These are phyloP conservation scores for Phytophthora sansomeana DNA, from an alignment of 352 stramenopile genomes.

Conservation along the genomic window DNA sequence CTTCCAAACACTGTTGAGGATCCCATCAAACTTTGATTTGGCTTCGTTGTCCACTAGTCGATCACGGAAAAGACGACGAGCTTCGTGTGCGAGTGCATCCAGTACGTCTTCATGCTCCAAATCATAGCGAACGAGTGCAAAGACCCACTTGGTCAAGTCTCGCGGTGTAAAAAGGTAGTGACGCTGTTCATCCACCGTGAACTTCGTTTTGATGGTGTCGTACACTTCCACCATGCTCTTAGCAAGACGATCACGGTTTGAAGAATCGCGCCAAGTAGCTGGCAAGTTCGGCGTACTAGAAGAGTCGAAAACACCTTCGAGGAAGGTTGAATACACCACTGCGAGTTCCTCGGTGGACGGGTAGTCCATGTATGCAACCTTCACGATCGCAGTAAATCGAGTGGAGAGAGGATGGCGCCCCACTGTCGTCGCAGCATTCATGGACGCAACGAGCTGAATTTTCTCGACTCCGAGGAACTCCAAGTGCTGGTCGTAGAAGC, in stretches of 20 bases:
- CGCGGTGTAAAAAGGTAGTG: constrained; percentile 96
- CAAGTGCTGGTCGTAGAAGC: constrained; percentile 96
- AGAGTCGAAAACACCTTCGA: constrained; percentile 79
- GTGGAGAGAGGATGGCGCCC: constrained; percentile 92
- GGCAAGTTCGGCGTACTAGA: constrained; percentile 44
- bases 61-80: constrained; percentile 89
- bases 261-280: constrained; percentile 56
- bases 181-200: constrained; percentile 93
- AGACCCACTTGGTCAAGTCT: constrained; percentile 93
- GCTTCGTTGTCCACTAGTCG: constrained; percentile 88
- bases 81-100: constrained; percentile 93
- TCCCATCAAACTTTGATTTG: constrained; percentile 82
- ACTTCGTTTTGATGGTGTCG: constrained; percentile 88
- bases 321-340: constrained; percentile 91
- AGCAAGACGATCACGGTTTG: constrained; percentile 85
- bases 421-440: constrained; percentile 94
- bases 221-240: constrained; percentile 93
- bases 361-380: constrained; percentile 95
- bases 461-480: constrained; percentile 95
- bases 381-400: constrained; percentile 94
- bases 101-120: constrained; percentile 89
- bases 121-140: constrained; percentile 91
- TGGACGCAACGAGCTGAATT: constrained; percentile 95
- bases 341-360: constrained; percentile 90
- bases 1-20: constrained; percentile 87